These are phyloP conservation scores for Leccinum griseonigrum DNA, from an alignment of 1,284 basidiomycete genomes.

Conservation along the genomic window DNA sequence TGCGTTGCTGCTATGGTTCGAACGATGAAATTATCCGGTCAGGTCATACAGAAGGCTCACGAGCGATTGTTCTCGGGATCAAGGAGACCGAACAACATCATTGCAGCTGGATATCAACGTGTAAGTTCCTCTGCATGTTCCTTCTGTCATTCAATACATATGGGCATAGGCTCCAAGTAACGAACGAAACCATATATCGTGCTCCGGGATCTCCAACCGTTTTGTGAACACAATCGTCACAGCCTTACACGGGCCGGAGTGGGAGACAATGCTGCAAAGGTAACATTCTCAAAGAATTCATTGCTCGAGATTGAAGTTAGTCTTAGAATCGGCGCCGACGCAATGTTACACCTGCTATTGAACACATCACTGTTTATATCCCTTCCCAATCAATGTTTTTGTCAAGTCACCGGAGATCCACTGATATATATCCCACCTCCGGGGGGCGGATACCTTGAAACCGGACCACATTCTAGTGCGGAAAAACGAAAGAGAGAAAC, in stretches of 20 bases:
- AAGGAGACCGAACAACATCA: conserved; percentile 50
- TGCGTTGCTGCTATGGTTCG: not conserved
- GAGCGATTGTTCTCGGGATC: conserved; percentile 45
- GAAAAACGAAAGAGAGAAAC: conserved; percentile 29
- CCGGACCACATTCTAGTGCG: conserved; percentile 1
- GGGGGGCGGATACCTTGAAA: conserved; percentile 11
- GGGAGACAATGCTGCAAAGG: conserved; percentile 66
- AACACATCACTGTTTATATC: conserved; percentile 71
- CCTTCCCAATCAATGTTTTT: conserved; percentile 76
- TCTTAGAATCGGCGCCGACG: conserved; percentile 64
- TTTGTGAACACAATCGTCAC: conserved; percentile 77
- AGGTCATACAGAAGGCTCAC: conserved; percentile 64
- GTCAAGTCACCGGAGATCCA: conserved; percentile 74
- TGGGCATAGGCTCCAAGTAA: conserved; percentile 16
- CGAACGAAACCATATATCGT: conserved; percentile 19
- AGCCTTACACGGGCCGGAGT: conserved; percentile 60
- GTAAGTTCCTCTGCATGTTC: conserved; percentile 36
- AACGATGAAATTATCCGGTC: not conserved
- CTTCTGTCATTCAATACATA: not conserved
- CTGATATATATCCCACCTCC: conserved; percentile 45
- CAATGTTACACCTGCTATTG: conserved; percentile 72
- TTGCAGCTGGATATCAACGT: conserved; percentile 63
- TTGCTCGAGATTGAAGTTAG: not conserved
- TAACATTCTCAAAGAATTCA: conserved; percentile 27
- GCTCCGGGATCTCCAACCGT: conserved; percentile 50